phyloP scores from a whole-genome alignment of 768 basidiomycete genomes.

The Collybiopsis confluens region DNA sequence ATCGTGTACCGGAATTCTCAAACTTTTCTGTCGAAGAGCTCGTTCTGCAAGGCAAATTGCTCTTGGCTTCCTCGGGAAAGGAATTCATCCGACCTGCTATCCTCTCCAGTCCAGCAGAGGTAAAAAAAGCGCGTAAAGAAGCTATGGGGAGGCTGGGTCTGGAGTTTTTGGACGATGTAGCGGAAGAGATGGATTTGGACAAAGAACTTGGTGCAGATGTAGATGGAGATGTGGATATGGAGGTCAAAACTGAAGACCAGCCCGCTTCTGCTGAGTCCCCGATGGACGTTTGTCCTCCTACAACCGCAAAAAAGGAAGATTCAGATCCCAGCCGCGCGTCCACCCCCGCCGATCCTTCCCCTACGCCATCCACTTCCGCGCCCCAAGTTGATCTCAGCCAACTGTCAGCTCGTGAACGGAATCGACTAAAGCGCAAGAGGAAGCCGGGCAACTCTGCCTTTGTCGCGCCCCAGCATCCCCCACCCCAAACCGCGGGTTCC shows the following conservation, averaged over 20 bases:
- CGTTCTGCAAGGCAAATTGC: conserved; percentile 68
- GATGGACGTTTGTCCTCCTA: conserved; percentile 38
- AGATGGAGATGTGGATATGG: conserved; percentile 40
- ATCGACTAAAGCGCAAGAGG: conserved; percentile 91
- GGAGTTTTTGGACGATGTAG: conserved; percentile 76
- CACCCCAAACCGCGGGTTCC: conserved; percentile 52
- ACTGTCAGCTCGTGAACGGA: conserved; percentile 89
- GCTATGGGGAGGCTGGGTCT: conserved; percentile 86
- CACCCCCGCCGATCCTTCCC: conserved; percentile 48
- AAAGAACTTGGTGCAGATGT: conserved; percentile 69
- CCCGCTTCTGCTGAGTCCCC: conserved; percentile 28
- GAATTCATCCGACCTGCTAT: conserved; percentile 80
- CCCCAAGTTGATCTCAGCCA: conserved; percentile 46
- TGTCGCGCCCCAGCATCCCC: conserved; percentile 69
- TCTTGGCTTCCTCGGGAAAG: conserved; percentile 91
- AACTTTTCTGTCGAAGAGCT: conserved; percentile 75
- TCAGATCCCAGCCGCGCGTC: conserved; percentile 32
- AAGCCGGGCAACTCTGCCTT: conserved; percentile 83
- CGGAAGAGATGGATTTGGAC: conserved; percentile 82
- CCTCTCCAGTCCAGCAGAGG: conserved; percentile 69
- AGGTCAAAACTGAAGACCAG: conserved; percentile 42
- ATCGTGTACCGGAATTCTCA: conserved; percentile 55
- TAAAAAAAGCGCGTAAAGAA: conserved; percentile 83
- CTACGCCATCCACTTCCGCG: conserved; percentile 35
- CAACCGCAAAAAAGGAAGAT: conserved; percentile 30